Base-by-base conservation (phyloP, 2,329 filamentous ascomycete species). In the Penicillium occitanis region DNA sequence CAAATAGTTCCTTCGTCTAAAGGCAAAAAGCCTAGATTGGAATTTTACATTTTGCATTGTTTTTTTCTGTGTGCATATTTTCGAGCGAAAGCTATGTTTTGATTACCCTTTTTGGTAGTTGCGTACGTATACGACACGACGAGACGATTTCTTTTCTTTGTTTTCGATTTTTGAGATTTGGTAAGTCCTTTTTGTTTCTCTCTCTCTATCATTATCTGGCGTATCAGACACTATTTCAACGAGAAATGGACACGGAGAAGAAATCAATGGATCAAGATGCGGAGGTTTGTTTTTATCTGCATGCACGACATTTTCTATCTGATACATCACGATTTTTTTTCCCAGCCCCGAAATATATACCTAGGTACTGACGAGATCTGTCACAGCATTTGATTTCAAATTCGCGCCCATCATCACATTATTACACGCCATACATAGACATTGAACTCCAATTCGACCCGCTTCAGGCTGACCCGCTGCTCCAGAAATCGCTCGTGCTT, bases 401-500 rank as follows among this genome's bases (percentile, higher is more conserved):
- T 25, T 25, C 58, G 40, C 58, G 58, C 10, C 42, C 42, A 10
- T 19, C 58, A 8, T n/a, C 59, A 53, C 22, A 51, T 42, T 25
- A 33, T 28, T 44, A 46, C 14, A 25, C 25, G 51, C 65, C 69
- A 51, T 66, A 65, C 60, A 61, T 66, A 46, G 55, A 71, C 61
- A 63, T 71, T 59, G 57, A 66, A 17, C 58, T 69, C 58, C 67
- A 71, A 44, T 50, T 69, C 30, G 71, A 71, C 58, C 48, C 69
- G 19, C 58, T 69, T 19, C 68, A 72, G 19, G 69, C 71, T 30
- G 68, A 70, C 64, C 70, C 64, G 61, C 69, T 73, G 53, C 65
- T 75, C n/a, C 71, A 73, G 58, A 69, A 69, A 46, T 67, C 73
- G 22, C 68, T 71, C 57, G 68, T 70, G 42, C 35, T 40, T 28